Evolutionary conservation across 805 yeast genomes (phyloP), one percentile per base, ranked within the genome.

Genomic region (Metschnikowia picachoensis): DNA sequence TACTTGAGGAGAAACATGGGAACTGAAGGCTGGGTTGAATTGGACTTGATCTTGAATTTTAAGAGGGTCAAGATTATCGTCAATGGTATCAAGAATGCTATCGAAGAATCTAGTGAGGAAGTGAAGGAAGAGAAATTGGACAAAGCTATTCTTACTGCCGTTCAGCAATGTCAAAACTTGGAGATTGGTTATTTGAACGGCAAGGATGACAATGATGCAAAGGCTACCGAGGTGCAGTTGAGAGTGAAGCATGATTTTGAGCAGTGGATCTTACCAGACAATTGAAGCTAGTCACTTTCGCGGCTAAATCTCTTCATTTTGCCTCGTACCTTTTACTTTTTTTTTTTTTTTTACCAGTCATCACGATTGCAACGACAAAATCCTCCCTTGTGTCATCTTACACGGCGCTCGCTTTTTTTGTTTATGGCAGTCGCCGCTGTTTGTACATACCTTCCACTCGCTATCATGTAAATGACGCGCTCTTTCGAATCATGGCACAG

Each of bases 1-100:
- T 92, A 70, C 62, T 74, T 94, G 67, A 81, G 96, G 66, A 78
- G 80, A 53, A 87, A 86, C 59, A 87, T 92, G 95, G 58, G 55
- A 28, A 58, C 76, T 39, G 74, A 80, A 48, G 97, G 97, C 25
- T 83, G 83, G 74, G 76, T 90, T 44, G 80, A 83, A 30, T 65
- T 89, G 47, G 60, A 65, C 6, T 74, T 80, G 46, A 74, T 89
- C 52, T 80, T 88, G 49, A 70, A 75, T 48, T 90, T 90, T 66
- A 81, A 85, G 70, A 79, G 97, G 60, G 82, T 92, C 56, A 79
- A 82, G 61, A 77, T 80, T 48, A 72, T 72, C 48, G 59, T 71
- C 47, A 68, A 68, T 47, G 71, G 74, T 11, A 66, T 72, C 47
- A 66, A 60, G 47, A 68, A 64, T 46, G 51, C 64, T 30, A 55